phyloP scores from a whole-genome alignment of 2,329 filamentous ascomycete species.

The Xylariaceae sp. region DNA sequence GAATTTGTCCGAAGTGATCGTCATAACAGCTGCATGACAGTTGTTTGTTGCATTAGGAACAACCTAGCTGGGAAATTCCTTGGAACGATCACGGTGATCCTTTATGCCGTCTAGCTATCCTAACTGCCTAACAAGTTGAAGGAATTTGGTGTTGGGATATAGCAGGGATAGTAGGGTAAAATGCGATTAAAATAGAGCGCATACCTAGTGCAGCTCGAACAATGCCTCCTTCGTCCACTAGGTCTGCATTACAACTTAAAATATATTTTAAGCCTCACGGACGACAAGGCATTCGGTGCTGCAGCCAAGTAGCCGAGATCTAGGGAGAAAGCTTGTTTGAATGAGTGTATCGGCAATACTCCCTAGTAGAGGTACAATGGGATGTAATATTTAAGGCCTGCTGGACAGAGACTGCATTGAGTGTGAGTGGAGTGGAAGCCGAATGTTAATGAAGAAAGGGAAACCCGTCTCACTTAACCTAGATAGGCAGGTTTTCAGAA shows the following conservation, averaged over 20 bases:
- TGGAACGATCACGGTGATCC: no score
- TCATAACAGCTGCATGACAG: no score
- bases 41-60: no score
- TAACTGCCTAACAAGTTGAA: no score
- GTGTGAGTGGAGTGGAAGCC: conserved; percentile 10
- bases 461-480: conserved; percentile 8
- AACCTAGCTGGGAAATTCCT: no score
- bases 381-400: not conserved
- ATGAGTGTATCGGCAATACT: not conserved
- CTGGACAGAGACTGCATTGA: not conserved
- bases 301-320: conserved; percentile 25
- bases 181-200: conserved; percentile 13
- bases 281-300: conserved; percentile 12
- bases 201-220: not conserved
- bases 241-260: not conserved
- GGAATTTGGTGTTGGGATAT: no score
- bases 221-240: not conserved
- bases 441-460: conserved; percentile 12
- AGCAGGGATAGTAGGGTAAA: no score
- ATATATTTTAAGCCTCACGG: conserved; percentile 17
- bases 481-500: conserved; percentile 21
- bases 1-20: no score
- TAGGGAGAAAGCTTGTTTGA: conserved; percentile 21
- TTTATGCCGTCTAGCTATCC: no score
- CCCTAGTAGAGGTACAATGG: not conserved